Evolutionary conservation across 116 monocot genomes (phyloP).

Genomic region (Posidonia oceanica): DNA sequence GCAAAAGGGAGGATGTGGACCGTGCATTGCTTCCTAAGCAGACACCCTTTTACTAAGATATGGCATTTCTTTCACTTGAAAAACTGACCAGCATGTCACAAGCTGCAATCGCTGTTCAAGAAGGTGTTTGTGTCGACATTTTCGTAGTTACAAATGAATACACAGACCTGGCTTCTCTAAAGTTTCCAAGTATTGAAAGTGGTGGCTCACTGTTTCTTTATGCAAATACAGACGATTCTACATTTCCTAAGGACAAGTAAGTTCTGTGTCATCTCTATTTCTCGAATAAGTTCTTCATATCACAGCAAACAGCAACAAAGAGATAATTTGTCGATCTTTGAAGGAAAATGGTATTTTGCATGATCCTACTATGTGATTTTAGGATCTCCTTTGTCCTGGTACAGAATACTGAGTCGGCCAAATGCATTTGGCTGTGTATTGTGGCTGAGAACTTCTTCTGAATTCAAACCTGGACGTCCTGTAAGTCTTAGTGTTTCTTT

Average conservation of each 20-base stretch:
- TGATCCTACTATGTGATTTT: background rate
- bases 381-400: slow-evolving; percentile 30
- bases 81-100: slow-evolving; percentile 36
- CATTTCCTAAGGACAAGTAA: slow-evolving; percentile 99
- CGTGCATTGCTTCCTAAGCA: slow-evolving; percentile 86
- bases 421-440: slow-evolving; percentile 96
- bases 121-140: slow-evolving; percentile 96
- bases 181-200: slow-evolving; percentile 92
- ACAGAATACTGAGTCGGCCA: slow-evolving; percentile 89
- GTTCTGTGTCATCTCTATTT: slow-evolving; percentile 5
- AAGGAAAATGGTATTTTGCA: background rate
- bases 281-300: background rate
- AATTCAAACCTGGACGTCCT: slow-evolving; percentile 76
- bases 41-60: slow-evolving; percentile 90
- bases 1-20: slow-evolving; percentile 86
- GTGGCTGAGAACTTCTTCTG: slow-evolving; percentile 87
- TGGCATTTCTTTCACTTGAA: slow-evolving; percentile 30
- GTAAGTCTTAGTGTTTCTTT: slow-evolving; percentile 25
- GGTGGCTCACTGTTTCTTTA: slow-evolving; percentile 95
- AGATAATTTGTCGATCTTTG: background rate
- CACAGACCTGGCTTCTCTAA: slow-evolving; percentile 90
- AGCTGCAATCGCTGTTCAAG: slow-evolving; percentile 96
- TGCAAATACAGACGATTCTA: slow-evolving; percentile 89
- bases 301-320: background rate
- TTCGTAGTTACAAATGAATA: slow-evolving; percentile 99